A percentile compares a stretch with the other conserved stretches of the same genome.
These are phyloP conservation scores for Rhododendron mucronatum DNA, from an alignment of 148 eudicot species.

Conservation along the genomic window DNA sequence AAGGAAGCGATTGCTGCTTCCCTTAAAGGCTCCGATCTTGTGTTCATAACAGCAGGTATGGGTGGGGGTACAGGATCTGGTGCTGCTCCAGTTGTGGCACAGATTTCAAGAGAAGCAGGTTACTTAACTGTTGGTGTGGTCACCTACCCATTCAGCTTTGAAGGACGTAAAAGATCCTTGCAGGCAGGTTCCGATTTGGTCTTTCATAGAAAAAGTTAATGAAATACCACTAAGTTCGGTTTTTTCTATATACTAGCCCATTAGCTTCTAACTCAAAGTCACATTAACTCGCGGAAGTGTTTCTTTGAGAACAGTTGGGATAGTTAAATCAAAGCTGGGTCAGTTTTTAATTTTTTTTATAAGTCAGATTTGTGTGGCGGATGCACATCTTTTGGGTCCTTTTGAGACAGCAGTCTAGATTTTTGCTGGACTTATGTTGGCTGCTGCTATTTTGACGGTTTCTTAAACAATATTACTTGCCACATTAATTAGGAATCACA, in stretches of 20 bases:
- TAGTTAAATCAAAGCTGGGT: too few relatives aligned
- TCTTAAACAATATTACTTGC: background rate
- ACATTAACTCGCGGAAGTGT: too few relatives aligned
- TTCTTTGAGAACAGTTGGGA: too few relatives aligned
- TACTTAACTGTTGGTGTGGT: constrained; percentile 96
- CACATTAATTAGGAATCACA: background rate
- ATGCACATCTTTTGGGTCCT: background rate
- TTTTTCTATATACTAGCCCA: too few relatives aligned
- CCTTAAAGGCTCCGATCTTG: constrained; percentile 91
- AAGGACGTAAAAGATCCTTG: constrained; percentile 89
- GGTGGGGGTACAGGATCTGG: constrained; percentile 99
- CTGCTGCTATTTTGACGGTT: background rate
- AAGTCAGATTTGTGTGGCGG: background rate
- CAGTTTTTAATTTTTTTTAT: too few relatives aligned
- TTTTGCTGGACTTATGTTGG: background rate
- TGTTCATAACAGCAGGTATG: constrained; percentile 96
- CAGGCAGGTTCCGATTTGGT: constrained; percentile 64
- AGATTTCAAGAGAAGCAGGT: constrained; percentile 88
- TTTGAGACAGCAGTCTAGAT: background rate
- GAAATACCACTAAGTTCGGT: background rate
- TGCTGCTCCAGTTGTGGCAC: constrained; percentile 96
- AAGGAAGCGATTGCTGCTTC: constrained; percentile 76
- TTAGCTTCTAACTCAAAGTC: too few relatives aligned
- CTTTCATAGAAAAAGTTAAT: background rate
- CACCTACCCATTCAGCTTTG: constrained; percentile 92